Percentiles rank a stretch among this genome's conserved stretches.
Evolutionary conservation across 148 eudicot species (phyloP).

Genomic region (Chenopodium album): DNA sequence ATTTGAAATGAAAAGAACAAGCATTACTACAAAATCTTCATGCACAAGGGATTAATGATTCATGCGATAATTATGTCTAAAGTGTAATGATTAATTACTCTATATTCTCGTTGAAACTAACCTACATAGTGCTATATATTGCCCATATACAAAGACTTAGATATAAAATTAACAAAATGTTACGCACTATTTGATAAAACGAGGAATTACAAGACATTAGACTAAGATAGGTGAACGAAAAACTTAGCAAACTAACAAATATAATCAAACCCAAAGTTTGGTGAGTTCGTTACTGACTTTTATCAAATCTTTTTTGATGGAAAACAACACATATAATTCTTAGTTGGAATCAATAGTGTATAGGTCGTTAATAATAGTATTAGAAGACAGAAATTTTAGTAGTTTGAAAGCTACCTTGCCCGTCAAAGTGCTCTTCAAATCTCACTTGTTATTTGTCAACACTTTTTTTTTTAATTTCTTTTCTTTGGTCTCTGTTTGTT

Average conservation of each 20-base stretch:
- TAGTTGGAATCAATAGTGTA: neutral
- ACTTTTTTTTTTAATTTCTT: neutral
- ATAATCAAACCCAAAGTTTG: conserved; percentile 16
- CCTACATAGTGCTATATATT: neutral
- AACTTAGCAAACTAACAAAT: neutral
- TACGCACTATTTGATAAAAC: neutral
- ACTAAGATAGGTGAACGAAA: conserved; percentile 34
- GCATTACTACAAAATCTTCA: neutral
- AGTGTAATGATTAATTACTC: conserved; percentile 18
- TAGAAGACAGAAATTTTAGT: neutral
- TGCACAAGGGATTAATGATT: conserved; percentile 6
- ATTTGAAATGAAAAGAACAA: conserved; percentile 13
- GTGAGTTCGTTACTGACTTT: conserved; percentile 42
- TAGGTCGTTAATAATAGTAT: conserved; percentile 3
- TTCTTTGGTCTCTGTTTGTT: too few species aligned
- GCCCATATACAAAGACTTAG: neutral
- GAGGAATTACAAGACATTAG: neutral
- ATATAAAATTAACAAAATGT: conserved; percentile 6
- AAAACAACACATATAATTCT: conserved; percentile 14
- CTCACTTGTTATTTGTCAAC: conserved; percentile 7
- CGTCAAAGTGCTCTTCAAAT: conserved; percentile 10
- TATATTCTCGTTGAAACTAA: conserved; percentile 24
- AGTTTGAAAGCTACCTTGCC: conserved; percentile 5
- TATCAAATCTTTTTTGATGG: neutral
- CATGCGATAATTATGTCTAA: conserved; percentile 3